Evolutionary conservation across 164 flowering plant genomes (phyloP).

Genomic region (Stephania japonica): DNA sequence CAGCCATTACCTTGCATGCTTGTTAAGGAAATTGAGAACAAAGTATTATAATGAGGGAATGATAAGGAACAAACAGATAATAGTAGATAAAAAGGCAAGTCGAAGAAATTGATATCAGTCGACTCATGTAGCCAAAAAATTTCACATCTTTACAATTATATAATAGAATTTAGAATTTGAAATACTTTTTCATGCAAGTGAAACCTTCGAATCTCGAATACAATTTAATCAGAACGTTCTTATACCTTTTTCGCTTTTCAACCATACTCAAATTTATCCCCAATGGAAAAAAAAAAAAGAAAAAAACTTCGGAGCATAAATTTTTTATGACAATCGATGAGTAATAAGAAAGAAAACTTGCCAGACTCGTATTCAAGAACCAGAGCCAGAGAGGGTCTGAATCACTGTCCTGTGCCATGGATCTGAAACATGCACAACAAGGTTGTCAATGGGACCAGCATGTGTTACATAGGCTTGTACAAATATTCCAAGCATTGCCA

Average conservation of each 20-base stretch:
- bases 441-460: conserved; percentile 74
- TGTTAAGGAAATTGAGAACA: too few species aligned
- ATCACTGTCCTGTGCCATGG: conserved; percentile 85
- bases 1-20: neutral
- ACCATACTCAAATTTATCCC: neutral
- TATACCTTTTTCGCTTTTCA: neutral
- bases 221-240: neutral
- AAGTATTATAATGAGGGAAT: too few species aligned
- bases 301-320: neutral
- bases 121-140: neutral
- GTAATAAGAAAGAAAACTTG: neutral
- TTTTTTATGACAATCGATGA: neutral
- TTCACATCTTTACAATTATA: neutral
- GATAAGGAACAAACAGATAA: too few species aligned
- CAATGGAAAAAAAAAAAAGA: too few species aligned
- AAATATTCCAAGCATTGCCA: conserved; percentile 81
- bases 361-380: conserved; percentile 18
- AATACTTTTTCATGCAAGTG: neutral
- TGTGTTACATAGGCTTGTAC: conserved; percentile 83
- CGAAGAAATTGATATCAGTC: neutral
- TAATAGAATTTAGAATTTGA: neutral
- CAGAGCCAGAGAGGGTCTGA: conserved; percentile 50
- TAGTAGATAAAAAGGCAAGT: neutral
- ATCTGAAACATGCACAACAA: conserved; percentile 65
- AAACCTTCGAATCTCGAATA: neutral